Evolutionary conservation across 345 rosid genomes (phyloP).

Genomic region (Gossypium longicalyx): DNA sequence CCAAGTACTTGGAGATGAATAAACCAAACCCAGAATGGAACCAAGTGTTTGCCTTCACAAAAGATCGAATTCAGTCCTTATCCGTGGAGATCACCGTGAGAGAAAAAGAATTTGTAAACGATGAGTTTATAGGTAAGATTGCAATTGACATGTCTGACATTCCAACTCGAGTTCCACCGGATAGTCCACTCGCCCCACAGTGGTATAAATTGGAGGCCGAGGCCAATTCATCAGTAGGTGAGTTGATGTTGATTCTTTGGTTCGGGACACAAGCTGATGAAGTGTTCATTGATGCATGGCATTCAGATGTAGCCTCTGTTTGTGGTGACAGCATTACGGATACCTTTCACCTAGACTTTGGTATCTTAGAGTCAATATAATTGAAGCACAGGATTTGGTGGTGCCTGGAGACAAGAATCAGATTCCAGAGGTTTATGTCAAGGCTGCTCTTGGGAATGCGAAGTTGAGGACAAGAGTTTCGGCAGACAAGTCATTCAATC

Average conservation of each 20-base stretch:
- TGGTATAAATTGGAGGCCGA: background rate
- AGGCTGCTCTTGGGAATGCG: conserved; percentile 67
- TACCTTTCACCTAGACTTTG: conserved; percentile 27
- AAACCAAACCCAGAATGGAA: background rate
- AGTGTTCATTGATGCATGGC: background rate
- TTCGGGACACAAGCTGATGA: background rate
- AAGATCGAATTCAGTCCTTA: background rate
- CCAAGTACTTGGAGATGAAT: background rate
- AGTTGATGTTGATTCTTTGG: background rate
- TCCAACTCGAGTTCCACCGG: background rate
- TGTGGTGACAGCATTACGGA: conserved; percentile 17
- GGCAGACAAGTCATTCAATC: conserved; percentile 42
- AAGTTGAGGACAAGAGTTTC: conserved; percentile 47
- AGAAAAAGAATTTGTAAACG: background rate
- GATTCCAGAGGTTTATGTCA: conserved; percentile 59
- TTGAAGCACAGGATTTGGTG: conserved; percentile 76
- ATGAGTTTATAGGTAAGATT: background rate
- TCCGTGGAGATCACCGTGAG: background rate
- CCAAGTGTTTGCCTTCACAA: background rate
- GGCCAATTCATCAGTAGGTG: background rate
- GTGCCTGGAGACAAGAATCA: conserved; percentile 45
- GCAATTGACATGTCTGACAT: background rate
- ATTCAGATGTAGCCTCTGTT: background rate
- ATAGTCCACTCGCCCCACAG: background rate
- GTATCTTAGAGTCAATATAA: conserved; percentile 12